A percentile compares a stretch with the other conserved stretches of the same genome.
Evolutionary conservation across 352 stramenopile genomes (phyloP).

Genomic region (Globisporangium barbulae): DNA sequence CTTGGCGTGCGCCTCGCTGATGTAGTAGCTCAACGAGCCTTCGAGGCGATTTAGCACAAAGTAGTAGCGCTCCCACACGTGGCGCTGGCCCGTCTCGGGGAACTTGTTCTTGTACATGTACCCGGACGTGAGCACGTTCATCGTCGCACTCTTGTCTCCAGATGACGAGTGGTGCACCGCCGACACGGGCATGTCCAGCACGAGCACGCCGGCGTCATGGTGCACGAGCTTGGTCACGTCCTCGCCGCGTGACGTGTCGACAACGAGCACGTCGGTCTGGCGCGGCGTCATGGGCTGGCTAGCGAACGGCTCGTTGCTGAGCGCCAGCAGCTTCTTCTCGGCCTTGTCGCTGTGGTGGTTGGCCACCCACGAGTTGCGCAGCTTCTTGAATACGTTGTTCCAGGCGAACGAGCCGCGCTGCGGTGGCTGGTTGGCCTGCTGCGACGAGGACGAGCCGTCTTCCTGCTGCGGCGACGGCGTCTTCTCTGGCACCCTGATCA

Average conservation of each 20-base stretch:
- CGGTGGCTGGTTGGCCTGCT: slow-evolving; percentile 1
- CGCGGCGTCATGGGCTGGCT: slow-evolving; percentile 36
- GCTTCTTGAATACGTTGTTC: slow-evolving; percentile 79
- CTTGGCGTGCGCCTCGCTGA: slow-evolving; percentile 80
- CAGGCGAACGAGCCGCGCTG: slow-evolving; percentile 64
- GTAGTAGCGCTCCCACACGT: slow-evolving; percentile 85
- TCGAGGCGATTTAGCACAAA: slow-evolving; percentile 79
- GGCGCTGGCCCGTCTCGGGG: slow-evolving; percentile 72
- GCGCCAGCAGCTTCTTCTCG: slow-evolving; percentile 68
- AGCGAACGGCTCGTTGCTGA: slow-evolving; percentile 71
- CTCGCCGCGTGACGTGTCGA: slow-evolving; percentile 80
- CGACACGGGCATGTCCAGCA: slow-evolving; percentile 47
- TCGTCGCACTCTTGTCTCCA: slow-evolving; percentile 26
- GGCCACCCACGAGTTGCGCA: slow-evolving; percentile 77
- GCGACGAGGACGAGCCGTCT: slow-evolving; percentile 13
- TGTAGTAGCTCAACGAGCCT: slow-evolving; percentile 81
- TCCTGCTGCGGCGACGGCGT: slow-evolving; percentile 32
- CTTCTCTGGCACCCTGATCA: slow-evolving; percentile 67
- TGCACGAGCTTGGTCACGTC: slow-evolving; percentile 78
- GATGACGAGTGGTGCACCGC: slow-evolving; percentile 14
- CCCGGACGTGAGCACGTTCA: slow-evolving; percentile 73
- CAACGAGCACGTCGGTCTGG: slow-evolving; percentile 68
- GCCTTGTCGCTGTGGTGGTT: slow-evolving; percentile 47
- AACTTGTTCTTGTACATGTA: slow-evolving; percentile 91
- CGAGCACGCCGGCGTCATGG: slow-evolving; percentile 68